A percentile compares a stretch with the other conserved stretches of the same genome.
Evolutionary conservation across 768 basidiomycete genomes (phyloP).

Genomic region (Kwoniella dejecticola): DNA sequence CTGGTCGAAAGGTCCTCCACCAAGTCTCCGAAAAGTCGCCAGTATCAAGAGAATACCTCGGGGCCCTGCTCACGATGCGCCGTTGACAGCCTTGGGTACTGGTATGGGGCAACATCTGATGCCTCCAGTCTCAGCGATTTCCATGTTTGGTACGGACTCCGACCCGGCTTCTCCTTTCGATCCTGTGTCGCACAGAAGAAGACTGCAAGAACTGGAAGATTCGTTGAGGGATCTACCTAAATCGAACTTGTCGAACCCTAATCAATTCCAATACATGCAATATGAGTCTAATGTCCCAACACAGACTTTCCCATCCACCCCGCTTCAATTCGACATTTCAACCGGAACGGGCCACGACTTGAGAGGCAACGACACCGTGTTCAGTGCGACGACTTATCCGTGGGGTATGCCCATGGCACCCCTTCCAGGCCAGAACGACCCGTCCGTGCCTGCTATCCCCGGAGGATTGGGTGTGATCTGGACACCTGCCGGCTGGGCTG

Average conservation of each 20-base stretch:
- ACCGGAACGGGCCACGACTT: background rate
- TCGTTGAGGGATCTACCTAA: background rate
- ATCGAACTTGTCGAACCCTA: conserved; percentile 12
- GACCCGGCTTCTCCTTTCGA: conserved; percentile 52
- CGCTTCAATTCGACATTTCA: background rate
- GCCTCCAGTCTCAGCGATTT: conserved; percentile 36
- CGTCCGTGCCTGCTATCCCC: conserved; percentile 14
- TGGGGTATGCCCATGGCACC: conserved; percentile 52
- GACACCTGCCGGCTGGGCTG: conserved; percentile 51
- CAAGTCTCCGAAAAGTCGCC: conserved; percentile 15
- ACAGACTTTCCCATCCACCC: background rate
- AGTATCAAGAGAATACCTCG: conserved; percentile 20
- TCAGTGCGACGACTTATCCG: conserved; percentile 34
- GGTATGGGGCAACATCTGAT: conserved; percentile 5
- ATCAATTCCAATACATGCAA: background rate
- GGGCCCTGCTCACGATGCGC: background rate
- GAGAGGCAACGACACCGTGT: background rate
- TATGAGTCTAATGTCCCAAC: background rate
- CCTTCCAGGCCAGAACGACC: conserved; percentile 9
- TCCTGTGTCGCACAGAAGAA: conserved; percentile 27
- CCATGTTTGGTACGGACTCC: conserved; percentile 42
- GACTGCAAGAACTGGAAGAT: conserved; percentile 16
- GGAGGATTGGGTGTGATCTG: conserved; percentile 46
- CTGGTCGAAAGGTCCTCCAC: conserved; percentile 45
- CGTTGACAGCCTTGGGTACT: too few species aligned